Evolutionary conservation across 225 moss, liverwort and hornwort species (phyloP), one percentile per base, ranked within the genome.

Genomic region (Bryum argenteum): DNA sequence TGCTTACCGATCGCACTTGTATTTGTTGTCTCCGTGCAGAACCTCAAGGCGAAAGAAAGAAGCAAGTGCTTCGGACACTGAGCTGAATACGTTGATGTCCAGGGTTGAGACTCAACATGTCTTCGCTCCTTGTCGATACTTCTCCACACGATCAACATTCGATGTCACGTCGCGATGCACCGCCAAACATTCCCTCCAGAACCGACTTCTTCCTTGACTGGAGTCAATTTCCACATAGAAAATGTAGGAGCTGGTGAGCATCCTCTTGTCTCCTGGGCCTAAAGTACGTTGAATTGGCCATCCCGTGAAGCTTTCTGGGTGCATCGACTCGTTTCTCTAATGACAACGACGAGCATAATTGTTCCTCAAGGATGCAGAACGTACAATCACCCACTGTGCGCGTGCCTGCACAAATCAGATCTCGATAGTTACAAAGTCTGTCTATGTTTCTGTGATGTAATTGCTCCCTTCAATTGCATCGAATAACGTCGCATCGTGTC

Each of bases 301-400:
- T 18, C 26, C 0, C 0, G 26, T 1, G 2, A 0, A 69, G 12
- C 17, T 0, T 4, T n/a, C 0, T 11, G 17, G 69, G 56, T 8
- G 24, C 22, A 3, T 12, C 4, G 1, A 0, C 0, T 1, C 11
- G 1, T 0, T 0, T 2, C 1, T 0, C 4, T 2, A 16, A 8
- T 14, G 8, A 15, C 58, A 58, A 37, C 13, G 26, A 28, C 14
- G 16, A 11, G 9, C 58, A 17, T 8, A 58, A 33, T 14, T 17
- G 37, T 0, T 28, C 15, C 33, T 58, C 58, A 8, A 58, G 58
- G 8, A 58, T 58, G 33, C 58, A 58, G 37, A 37, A 58, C 2
- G 28, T 43, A 9, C 43, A 42, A 42, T 42, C 11, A 42, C 11
- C n/a, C n/a, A n/a, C n/a, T n/a, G n/a, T n/a, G n/a, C n/a, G n/a